Percentiles rank a stretch among this genome's conserved stretches.
Conservation (phyloP, 2,329 filamentous ascomycete species). For the Penicillium sp. region DNA sequence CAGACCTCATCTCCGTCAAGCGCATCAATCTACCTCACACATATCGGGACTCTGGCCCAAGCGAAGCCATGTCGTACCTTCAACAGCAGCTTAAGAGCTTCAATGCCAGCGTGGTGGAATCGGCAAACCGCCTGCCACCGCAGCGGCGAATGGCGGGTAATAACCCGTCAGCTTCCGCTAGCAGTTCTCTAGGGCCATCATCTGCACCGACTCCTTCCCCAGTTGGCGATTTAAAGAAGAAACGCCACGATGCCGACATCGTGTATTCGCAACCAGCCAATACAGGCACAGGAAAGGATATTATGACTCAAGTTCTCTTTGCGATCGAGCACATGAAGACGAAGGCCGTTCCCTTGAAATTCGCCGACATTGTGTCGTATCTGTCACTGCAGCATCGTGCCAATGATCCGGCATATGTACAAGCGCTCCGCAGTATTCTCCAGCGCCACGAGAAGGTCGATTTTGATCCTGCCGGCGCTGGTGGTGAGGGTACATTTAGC, state of each 20-base stretch:
- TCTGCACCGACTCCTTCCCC: slow-evolving; percentile 30
- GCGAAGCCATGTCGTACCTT: slow-evolving; percentile 55
- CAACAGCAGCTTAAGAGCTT: slow-evolving; percentile 61
- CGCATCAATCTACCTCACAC: slow-evolving; percentile 1
- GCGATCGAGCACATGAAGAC: slow-evolving; percentile 76
- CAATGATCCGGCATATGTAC: slow-evolving; percentile 53
- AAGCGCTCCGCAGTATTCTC: slow-evolving; percentile 62
- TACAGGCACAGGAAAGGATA: slow-evolving; percentile 69
- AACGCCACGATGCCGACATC: slow-evolving; percentile 51
- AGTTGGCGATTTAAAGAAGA: slow-evolving; percentile 46
- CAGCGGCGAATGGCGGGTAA: slow-evolving; percentile 43
- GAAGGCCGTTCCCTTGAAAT: slow-evolving; percentile 61
- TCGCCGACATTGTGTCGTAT: slow-evolving; percentile 73
- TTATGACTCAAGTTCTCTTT: slow-evolving; percentile 83
- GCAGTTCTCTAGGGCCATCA: slow-evolving; percentile 49
- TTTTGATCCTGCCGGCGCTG: slow-evolving; percentile 53
- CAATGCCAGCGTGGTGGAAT: slow-evolving; percentile 56
- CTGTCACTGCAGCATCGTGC: slow-evolving; percentile 63
- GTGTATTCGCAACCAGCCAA: slow-evolving; percentile 72
- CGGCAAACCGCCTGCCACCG: slow-evolving; percentile 57
- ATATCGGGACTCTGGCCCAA: background rate
- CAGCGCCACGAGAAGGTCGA: slow-evolving; percentile 59
- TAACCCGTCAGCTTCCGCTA: slow-evolving; percentile 50
- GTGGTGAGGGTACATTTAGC: slow-evolving; percentile 68
- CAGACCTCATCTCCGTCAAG: slow-evolving; percentile 1